Evolutionary conservation across 345 rosid species (phyloP), one percentile per base, ranked within the genome.

Genomic region (Acer yangbiense): DNA sequence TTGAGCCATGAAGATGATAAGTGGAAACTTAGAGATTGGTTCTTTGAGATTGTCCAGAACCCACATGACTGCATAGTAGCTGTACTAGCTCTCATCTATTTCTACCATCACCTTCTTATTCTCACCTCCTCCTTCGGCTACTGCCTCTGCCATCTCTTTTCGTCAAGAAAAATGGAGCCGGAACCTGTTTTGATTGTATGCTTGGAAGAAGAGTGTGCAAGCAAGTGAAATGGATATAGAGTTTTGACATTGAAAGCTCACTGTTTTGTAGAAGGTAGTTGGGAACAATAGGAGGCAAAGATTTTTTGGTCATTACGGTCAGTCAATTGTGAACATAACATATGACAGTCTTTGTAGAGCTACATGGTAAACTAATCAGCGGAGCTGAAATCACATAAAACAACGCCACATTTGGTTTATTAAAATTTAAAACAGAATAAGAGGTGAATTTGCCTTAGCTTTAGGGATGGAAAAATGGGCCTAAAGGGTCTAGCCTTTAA

Each of bases 21-120:
- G 77, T 1, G 82, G 58, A 21, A 62, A 68, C 44, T 83, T 79
- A 50, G 63, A 20, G n/a, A 79, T 67, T 1, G 86, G 78, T 61
- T 83, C 87, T 14, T 77, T 73, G 29, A 89, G 81, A 27, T 87
- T 71, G 54, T 89, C 85, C 23, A 87, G 89, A 8, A 70, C 76
- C 93, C 89, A 87, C 52, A 77, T 67, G 10, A 89, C 87, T 5
- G 91, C 89, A 57, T 85, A 76, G 78, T 86, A 78, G 77, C 90
- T 86, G 65, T 29, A 76, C 29, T 88, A 91, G 48, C 89, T 77
- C 68, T 86, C 91, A 41, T 88, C 93, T 25, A 85, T 61, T 1
- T 84, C 91, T 75, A 86, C 79, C 87, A 85, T 85, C 82, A 87
- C 81, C 74, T 80, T 83, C 76, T 29, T 29, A 29, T 32, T 83